Evolutionary conservation across 805 yeast species (phyloP).

Genomic region (Starmerella potacharoeniae): DNA sequence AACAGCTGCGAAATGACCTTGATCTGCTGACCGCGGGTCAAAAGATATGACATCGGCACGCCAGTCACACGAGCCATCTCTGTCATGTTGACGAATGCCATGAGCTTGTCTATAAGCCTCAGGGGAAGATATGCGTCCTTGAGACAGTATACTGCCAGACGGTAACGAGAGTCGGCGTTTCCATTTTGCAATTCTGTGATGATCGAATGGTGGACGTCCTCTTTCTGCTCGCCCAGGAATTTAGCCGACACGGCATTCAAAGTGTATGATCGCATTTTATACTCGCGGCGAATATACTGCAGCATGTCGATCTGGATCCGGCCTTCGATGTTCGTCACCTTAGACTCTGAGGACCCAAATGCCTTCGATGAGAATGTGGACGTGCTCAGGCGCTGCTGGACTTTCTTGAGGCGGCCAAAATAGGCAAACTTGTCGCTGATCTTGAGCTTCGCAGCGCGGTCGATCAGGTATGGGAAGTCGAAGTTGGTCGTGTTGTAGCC

Average conservation of each 20-base stretch:
- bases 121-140: slow-evolving; percentile 92
- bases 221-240: slow-evolving; percentile 89
- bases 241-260: slow-evolving; percentile 91
- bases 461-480: slow-evolving; percentile 84
- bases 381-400: slow-evolving; percentile 69
- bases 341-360: slow-evolving; percentile 89
- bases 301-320: slow-evolving; percentile 87
- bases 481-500: slow-evolving; percentile 93
- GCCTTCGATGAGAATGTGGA: slow-evolving; percentile 87
- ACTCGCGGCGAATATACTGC: slow-evolving; percentile 89
- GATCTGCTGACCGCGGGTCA: slow-evolving; percentile 93
- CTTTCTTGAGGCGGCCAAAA: slow-evolving; percentile 63
- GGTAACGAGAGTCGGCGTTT: slow-evolving; percentile 77
- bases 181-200: slow-evolving; percentile 93
- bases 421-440: slow-evolving; percentile 58
- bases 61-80: slow-evolving; percentile 99
- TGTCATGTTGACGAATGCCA: slow-evolving; percentile 93
- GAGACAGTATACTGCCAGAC: slow-evolving; percentile 92
- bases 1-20: slow-evolving; percentile 92
- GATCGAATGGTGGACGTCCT: slow-evolving; percentile 94
- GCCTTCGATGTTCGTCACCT: slow-evolving; percentile 86
- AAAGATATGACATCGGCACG: slow-evolving; percentile 82
- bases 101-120: slow-evolving; percentile 76
- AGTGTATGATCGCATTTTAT: slow-evolving; percentile 87
- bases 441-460: slow-evolving; percentile 68